Evolutionary conservation across 495 filamentous ascomycete genomes (phyloP), one percentile per base, ranked within the genome.

Genomic region (Tuber microsphaerosporum): DNA sequence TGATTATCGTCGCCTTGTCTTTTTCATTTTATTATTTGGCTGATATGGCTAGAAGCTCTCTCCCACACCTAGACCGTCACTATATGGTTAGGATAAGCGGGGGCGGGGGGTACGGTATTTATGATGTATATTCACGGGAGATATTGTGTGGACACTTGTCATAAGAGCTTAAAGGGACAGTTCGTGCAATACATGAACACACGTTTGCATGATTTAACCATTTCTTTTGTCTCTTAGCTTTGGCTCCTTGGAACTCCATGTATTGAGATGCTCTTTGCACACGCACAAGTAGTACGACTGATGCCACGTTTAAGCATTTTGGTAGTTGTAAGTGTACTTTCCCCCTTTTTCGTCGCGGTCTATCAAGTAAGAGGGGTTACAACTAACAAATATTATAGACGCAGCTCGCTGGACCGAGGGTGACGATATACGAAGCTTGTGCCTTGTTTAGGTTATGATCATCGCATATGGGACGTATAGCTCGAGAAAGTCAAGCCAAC

Each of bases 301-400:
- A 65, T 65, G 56, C 56, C 56, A 65, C 56, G 56, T 65, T 65
- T 65, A 31, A 65, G 14, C 12, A 34, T 34, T 65, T 65, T 34
- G 56, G 31, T 65, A 65, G 56, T 34, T 65, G 56, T 65, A 65
- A 65, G 56, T 65, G 56, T 65, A 34, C 31, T 65, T 65, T 65
- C 56, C 14, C 26, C 56, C 14, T 65, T 65, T 65, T 34, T 12
- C 14, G 14, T 26, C 56, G 56, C 31, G 12, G 56, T 65, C 56
- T 65, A 26, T 65, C 12, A 34, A 65, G 56, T 34, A 26, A 14
- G 31, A 65, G 56, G 26, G 56, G 17, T 17, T 65, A 65, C 56
- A 65, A 2, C 56, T 65, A 17, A 65, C 26, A 65, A 34, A 19
- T 65, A 8, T 65, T 65, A 16, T 34, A 34, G 56, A 34, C 56